Base-by-base conservation (phyloP, 345 rosid species). In the Eucalyptus paniculata region DNA sequence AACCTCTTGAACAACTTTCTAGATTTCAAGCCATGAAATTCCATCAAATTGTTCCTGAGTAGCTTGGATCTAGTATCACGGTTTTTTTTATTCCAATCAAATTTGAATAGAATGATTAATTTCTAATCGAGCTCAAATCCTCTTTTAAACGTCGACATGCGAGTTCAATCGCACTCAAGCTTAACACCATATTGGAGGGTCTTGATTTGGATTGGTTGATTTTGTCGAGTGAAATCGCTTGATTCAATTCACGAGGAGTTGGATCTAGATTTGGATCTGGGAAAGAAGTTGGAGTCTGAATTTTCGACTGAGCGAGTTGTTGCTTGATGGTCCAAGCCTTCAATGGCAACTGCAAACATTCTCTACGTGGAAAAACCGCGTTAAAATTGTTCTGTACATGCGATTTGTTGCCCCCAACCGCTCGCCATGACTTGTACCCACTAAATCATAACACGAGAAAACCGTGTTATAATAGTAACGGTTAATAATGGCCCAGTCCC, bases 181-280 rank as follows among this genome's bases (percentile, higher is more conserved):
- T 77, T 21, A 77, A 77, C 47, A 6, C 28, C 28, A 3, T 21
- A 24, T 56, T 56, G 62, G 30, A 56, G 30, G 30, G 62, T 56
- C 62, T 56, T 24, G 30, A 56, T 56, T 56, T 56, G 30, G 30
- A 56, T 56, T 1, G 6, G 1, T 56, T 56, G 30, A 24, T 19
- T 77, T 77, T 21, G 17, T 21, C 5, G 0, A 77, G 47, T 42
- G 62, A 56, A 56, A 56, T 24, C 2, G 6, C 47, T 37, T 9
- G 2, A 40, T 37, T 77, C 47, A 0, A 1, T 24, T 77, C 47
- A 21, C 6, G 0, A 5, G 30, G 13, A 24, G 30, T 53, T 21
- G 5, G 58, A 21, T 53, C 62, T 56, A 10, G 14, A 26, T 56
- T 5, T 24, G 3, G 30, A 56, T 3, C 0, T 56, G 14, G 6